phyloP scores from a whole-genome alignment of 148 eudicot genomes.

The Bassia scoparia region DNA sequence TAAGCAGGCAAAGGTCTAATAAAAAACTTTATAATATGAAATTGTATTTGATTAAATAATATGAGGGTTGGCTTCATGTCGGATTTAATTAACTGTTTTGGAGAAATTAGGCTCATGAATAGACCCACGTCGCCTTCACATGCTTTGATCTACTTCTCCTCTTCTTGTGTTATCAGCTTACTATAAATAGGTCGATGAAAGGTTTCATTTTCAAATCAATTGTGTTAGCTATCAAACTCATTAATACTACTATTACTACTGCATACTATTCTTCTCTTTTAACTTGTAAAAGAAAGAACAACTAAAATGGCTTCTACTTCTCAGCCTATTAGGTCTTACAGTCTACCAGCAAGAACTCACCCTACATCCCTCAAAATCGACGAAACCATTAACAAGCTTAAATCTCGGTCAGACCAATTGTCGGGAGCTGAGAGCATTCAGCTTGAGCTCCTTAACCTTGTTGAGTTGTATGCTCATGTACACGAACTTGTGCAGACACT shows the following conservation, averaged over 20 bases:
- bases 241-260: too few relatives aligned
- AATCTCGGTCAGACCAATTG: constrained; percentile 23
- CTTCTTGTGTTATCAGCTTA: background rate
- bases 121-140: constrained; percentile 25
- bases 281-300: background rate
- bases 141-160: background rate
- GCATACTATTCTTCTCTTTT: too few relatives aligned
- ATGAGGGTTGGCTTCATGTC: constrained; percentile 22
- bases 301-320: constrained; percentile 27
- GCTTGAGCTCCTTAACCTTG: constrained; percentile 42
- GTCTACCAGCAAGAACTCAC: constrained; percentile 42
- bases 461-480: constrained; percentile 42
- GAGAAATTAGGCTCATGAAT: background rate
- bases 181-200: constrained; percentile 4
- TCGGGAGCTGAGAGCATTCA: constrained; percentile 30
- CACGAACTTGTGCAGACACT: constrained; percentile 40
- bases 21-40: background rate
- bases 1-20: background rate
- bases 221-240: background rate
- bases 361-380: constrained; percentile 35
- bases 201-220: background rate
- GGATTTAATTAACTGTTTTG: constrained; percentile 20
- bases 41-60: too few relatives aligned
- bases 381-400: constrained; percentile 43
- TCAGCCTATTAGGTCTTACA: constrained; percentile 41